phyloP scores from a whole-genome alignment of 345 rosid species.

The Alliaria petiolata region DNA sequence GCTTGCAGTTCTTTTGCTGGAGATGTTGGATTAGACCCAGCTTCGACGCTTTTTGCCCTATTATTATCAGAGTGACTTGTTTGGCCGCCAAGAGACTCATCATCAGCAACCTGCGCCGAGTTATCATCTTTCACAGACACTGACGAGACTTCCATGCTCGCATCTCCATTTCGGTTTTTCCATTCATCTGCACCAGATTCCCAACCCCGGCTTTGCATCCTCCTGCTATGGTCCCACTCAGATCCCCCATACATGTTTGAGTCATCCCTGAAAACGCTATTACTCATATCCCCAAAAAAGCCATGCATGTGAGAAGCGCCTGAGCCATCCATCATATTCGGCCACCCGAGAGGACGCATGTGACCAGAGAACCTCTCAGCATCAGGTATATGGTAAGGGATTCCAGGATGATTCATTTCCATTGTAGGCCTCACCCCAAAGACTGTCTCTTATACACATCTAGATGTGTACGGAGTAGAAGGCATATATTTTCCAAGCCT shows the following conservation, averaged over 20 bases:
- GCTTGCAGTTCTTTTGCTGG: slow-evolving; percentile 44
- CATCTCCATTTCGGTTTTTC: slow-evolving; percentile 79
- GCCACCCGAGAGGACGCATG: slow-evolving; percentile 94
- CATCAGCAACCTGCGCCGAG: slow-evolving; percentile 46
- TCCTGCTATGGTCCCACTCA: slow-evolving; percentile 89
- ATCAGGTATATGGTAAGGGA: slow-evolving; percentile 69
- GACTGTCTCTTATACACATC: too few species aligned
- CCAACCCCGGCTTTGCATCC: slow-evolving; percentile 72
- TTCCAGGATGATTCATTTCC: slow-evolving; percentile 75
- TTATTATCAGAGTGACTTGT: slow-evolving; percentile 43
- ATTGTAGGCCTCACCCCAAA: slow-evolving; percentile 79
- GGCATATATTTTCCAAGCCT: slow-evolving; percentile 93
- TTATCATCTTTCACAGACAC: slow-evolving; percentile 57
- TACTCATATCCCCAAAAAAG: slow-evolving; percentile 68
- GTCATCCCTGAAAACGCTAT: slow-evolving; percentile 75
- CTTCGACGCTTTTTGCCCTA: slow-evolving; percentile 49
- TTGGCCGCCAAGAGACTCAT: slow-evolving; percentile 46
- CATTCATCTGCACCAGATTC: slow-evolving; percentile 66
- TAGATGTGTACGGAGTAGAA: slow-evolving; percentile 84
- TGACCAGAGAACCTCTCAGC: slow-evolving; percentile 80
- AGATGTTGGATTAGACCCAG: slow-evolving; percentile 39
- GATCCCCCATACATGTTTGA: slow-evolving; percentile 59
- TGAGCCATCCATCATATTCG: slow-evolving; percentile 78
- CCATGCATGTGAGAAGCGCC: slow-evolving; percentile 84
- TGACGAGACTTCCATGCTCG: slow-evolving; percentile 47